phyloP scores from a whole-genome alignment of 331 rosid species.

The Phaseolus coccineus region DNA sequence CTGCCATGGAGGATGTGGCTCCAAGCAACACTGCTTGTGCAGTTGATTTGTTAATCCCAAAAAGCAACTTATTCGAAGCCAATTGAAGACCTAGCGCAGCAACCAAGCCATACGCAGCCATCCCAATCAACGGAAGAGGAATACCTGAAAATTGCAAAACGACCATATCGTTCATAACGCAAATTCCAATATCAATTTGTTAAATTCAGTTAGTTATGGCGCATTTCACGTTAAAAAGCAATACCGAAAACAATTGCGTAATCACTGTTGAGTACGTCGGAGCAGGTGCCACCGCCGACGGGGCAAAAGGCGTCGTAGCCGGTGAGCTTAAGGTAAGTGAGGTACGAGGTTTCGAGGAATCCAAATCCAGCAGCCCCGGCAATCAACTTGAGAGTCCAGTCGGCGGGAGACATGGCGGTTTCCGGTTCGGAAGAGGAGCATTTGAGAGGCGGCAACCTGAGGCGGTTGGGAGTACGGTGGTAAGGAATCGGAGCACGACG shows the following conservation, averaged over 20 bases:
- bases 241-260: constrained; percentile 86
- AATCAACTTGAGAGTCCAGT: constrained; percentile 54
- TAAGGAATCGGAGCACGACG: constrained; percentile 34
- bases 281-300: constrained; percentile 66
- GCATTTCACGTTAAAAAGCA: neutral
- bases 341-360: constrained; percentile 78
- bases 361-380: constrained; percentile 76
- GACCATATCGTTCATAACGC: neutral
- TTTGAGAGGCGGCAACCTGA: constrained; percentile 45
- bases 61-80: constrained; percentile 57
- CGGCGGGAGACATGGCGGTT: constrained; percentile 39
- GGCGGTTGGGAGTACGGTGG: constrained; percentile 29
- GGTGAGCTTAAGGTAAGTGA: constrained; percentile 80
- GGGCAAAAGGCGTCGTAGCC: constrained; percentile 79
- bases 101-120: constrained; percentile 78
- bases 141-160: constrained; percentile 61
- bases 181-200: neutral
- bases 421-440: constrained; percentile 58
- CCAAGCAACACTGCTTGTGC: constrained; percentile 69
- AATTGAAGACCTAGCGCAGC: constrained; percentile 67
- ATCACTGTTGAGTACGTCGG: constrained; percentile 77
- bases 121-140: constrained; percentile 90
- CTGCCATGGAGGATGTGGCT: constrained; percentile 81
- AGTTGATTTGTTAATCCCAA: constrained; percentile 61
- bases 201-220: neutral